phyloP scores from a whole-genome alignment of 768 basidiomycete species.

The Favolaschia claudopus region DNA sequence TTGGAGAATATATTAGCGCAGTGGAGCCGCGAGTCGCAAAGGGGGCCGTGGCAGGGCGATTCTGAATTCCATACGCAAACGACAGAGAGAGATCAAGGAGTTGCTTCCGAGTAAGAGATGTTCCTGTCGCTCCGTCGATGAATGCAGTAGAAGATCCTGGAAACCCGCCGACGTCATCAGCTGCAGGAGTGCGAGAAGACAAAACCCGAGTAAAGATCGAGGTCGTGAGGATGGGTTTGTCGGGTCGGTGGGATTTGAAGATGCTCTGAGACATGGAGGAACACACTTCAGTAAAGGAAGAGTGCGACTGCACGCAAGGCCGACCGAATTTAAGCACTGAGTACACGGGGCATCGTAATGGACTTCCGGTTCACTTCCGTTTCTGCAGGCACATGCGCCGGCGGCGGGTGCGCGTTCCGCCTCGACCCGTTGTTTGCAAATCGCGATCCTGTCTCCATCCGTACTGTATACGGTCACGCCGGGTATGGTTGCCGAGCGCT shows the following conservation, averaged over 20 bases:
- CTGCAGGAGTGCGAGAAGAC: slow-evolving; percentile 1
- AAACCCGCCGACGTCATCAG: slow-evolving; percentile 25
- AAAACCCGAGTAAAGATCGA: slow-evolving; percentile 36
- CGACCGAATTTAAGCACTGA: too few relatives aligned
- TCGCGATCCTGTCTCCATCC: too few relatives aligned
- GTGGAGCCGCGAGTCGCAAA: slow-evolving; percentile 50
- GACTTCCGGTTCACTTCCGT: too few relatives aligned
- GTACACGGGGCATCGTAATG: too few relatives aligned
- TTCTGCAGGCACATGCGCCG: too few relatives aligned
- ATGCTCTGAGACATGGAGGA: slow-evolving; percentile 27
- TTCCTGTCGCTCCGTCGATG: slow-evolving; percentile 30
- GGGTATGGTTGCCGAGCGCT: too few relatives aligned
- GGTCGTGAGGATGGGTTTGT: slow-evolving; percentile 26
- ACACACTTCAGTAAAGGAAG: too few relatives aligned
- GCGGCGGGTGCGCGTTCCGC: too few relatives aligned
- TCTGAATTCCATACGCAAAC: slow-evolving; percentile 32
- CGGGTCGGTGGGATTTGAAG: slow-evolving; percentile 28
- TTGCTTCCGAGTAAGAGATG: slow-evolving; percentile 26
- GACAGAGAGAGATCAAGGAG: slow-evolving; percentile 27
- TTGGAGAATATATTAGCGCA: slow-evolving; percentile 61
- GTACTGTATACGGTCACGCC: too few relatives aligned
- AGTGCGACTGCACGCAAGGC: too few relatives aligned
- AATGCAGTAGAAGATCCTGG: slow-evolving; percentile 24
- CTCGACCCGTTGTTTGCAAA: too few relatives aligned
- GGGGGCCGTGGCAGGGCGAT: slow-evolving; percentile 28